Base-by-base conservation (phyloP, 352 stramenopile species). In the Phytophthora constricta region DNA sequence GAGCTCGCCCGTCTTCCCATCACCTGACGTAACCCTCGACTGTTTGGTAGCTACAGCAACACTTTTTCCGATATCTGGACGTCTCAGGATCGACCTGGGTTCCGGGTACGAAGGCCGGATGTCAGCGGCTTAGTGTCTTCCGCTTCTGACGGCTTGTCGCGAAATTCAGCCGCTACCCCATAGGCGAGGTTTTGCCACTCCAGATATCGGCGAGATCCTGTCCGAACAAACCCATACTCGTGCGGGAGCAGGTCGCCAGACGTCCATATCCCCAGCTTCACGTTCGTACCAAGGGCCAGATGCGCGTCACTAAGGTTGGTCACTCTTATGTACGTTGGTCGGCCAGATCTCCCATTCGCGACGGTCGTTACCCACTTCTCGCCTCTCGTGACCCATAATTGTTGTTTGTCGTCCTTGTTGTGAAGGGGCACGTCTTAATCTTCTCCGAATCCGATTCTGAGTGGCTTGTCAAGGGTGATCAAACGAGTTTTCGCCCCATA, bases 131-230 rank as follows among this genome's bases (percentile, higher is more conserved):
- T 19, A n/a, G 39, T n/a, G 16, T 46, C 8, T 46, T 46, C 39
- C 39, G 13, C 5, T n/a, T 23, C 17, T 19, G 16, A 22, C 7
- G 39, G 5, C 5, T 46, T 10, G 7, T 39, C n/a, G n/a, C n/a
- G 22, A 9, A 22, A 19, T 2, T 58, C 51, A 9, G 17, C 13
- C 7, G 51, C 33, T n/a, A n/a, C 31, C 3, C 10, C 16, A 33
- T 48, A 58, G 14, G 34, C 51, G 3, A 58, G 51, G 17, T 47
- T 58, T 37, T 47, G 28, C 51, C 51, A 58, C 22, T 58, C 27
- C 5, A 47, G 27, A 41, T 52, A 53, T 9, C 53, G 20, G 5
- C 9, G 7, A 1, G 41, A 61, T n/a, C 41, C 39, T 3, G 43
- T 23, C 7, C 34, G 28, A 20, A 61, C 53, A 41, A 52, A 61